Evolutionary conservation across 1,284 basidiomycete genomes (phyloP).

Genomic region (Ceratobasidium sp.): DNA sequence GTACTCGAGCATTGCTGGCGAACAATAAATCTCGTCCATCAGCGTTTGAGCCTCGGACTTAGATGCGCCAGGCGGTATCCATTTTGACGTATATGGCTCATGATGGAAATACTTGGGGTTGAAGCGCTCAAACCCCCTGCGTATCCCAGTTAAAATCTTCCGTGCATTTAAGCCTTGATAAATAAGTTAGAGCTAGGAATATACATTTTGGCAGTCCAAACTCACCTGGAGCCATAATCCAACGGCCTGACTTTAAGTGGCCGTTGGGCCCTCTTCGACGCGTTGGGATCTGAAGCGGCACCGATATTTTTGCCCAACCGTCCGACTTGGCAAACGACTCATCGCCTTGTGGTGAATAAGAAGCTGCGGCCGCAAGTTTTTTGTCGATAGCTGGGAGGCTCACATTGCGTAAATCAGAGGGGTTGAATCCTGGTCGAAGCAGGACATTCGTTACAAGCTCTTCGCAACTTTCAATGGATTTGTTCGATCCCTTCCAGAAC

Average conservation of each 20-base stretch:
- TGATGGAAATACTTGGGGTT: conserved; percentile 26
- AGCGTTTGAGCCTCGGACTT: conserved; percentile 3
- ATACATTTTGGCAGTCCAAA: too few relatives aligned
- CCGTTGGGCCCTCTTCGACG: neutral
- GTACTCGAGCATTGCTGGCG: conserved; percentile 11
- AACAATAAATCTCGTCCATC: conserved; percentile 10
- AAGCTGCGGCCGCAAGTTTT: neutral
- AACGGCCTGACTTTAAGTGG: neutral
- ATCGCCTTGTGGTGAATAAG: neutral
- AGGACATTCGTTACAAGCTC: neutral
- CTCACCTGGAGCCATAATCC: neutral
- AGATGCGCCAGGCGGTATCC: neutral
- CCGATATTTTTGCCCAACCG: conserved; percentile 26
- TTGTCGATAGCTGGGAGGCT: neutral
- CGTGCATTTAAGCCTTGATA: conserved; percentile 11
- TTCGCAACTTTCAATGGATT: neutral
- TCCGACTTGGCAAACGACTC: neutral
- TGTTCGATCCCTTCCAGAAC: conserved; percentile 12
- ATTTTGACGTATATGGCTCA: conserved; percentile 1
- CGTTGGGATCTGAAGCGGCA: conserved; percentile 9
- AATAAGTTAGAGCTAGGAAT: neutral
- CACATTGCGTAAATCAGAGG: neutral
- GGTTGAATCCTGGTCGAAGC: neutral
- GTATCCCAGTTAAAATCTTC: neutral
- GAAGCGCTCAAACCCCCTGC: neutral